Evolutionary conservation across 2,329 filamentous ascomycete species (phyloP).

Genomic region (Cadophora gregata): DNA sequence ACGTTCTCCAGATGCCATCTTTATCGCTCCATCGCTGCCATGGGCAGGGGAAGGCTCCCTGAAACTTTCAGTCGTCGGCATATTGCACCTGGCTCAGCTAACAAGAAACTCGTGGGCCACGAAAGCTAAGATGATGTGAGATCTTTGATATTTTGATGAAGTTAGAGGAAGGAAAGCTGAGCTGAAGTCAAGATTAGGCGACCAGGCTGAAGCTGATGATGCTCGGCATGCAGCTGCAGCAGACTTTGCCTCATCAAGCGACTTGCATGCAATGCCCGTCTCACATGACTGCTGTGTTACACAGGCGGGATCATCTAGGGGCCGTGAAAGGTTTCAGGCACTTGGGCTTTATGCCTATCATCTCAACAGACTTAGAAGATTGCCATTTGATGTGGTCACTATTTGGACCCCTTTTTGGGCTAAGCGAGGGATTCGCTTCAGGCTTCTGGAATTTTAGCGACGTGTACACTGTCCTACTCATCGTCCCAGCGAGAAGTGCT

Average conservation of each 20-base stretch:
- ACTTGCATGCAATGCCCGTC: not conserved
- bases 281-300: not conserved
- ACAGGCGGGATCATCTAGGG: too few species aligned
- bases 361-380: too few species aligned
- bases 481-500: not conserved
- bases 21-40: too few species aligned
- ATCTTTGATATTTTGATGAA: not conserved
- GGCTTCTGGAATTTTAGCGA: not conserved
- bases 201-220: constrained; percentile 15
- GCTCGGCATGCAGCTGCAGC: not conserved
- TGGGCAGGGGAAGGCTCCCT: too few species aligned
- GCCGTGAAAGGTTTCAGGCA: too few species aligned
- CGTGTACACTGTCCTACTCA: not conserved
- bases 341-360: too few species aligned
- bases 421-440: not conserved
- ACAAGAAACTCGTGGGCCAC: too few species aligned
- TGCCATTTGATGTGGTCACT: not conserved
- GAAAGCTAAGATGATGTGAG: not conserved
- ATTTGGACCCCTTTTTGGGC: not conserved
- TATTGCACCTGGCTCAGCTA: too few species aligned
- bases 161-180: not conserved
- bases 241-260: not conserved
- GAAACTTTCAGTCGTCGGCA: too few species aligned
- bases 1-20: too few species aligned
- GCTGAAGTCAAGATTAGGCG: constrained; percentile 6